Base-by-base conservation (phyloP, 305 asterid species). In the Fraxinus latifolia region DNA sequence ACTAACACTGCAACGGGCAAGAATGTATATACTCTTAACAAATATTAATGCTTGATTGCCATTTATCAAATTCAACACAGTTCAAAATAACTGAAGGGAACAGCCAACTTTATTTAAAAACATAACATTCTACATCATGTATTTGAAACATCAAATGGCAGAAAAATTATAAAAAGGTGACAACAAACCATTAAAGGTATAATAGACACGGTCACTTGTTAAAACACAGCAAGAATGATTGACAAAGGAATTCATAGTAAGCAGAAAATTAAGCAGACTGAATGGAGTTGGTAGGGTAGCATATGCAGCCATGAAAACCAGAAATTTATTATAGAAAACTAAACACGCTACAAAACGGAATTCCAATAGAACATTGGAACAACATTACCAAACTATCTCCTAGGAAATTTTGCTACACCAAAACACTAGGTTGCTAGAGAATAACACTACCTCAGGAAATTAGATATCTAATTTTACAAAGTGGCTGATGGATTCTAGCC, bases 401-500 rank as follows among this genome's bases (percentile, higher is more conserved):
- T 65, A 80, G 15, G 17, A 9, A 78, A 74, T 80, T 67, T 70
- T 74, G 68, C 82, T 77, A 71, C 47, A 75, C 14, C 88, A 86
- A 84, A 84, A 82, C 88, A 44, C 39, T 29, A 0, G 11, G 42
- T 36, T 21, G 32, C 19, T 31, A 29, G 55, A 76, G 74, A 80
- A 29, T 62, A 58, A 36, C 12, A 47, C 60, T 62, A 68, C 82
- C 77, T 15, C 70, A 67, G 80, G 77, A 77, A 60, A 58, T 53
- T 27, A 44, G 75, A 62, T 42, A 74, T 76, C 87, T 78, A 80
- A 55, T 83, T 85, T 81, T 36, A 89, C 84, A 83, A 44, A 27
- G 74, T 86, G 81, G 78, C 83, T 79, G 29, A 23, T 31, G 14
- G 55, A 44, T 34, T 5, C 14, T 31, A 4, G 71, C 6, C 82